phyloP scores from a whole-genome alignment of 2,329 filamentous ascomycete genomes.

The Dissoconium aciculare region DNA sequence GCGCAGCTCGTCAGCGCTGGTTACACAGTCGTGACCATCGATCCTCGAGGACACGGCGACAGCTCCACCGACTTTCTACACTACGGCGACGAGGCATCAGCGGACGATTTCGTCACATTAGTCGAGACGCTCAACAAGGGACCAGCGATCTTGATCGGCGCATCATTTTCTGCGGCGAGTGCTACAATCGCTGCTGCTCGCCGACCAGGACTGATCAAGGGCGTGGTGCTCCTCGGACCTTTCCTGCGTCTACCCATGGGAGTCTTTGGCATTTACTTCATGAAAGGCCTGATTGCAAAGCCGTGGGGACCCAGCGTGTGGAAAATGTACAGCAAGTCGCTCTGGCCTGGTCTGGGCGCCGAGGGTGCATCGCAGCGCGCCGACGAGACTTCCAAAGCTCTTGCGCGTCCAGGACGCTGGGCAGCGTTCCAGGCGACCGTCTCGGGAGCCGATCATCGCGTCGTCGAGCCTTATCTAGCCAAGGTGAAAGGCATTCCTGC shows the following conservation, averaged over 20 bases:
- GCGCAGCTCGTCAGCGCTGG: conserved; percentile 3
- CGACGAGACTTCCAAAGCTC: neutral
- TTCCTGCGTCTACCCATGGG: conserved; percentile 6
- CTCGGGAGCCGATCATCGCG: conserved; percentile 4
- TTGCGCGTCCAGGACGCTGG: conserved; percentile 6
- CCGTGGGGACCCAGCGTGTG: conserved; percentile 7
- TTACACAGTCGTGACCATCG: conserved; percentile 5
- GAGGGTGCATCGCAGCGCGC: conserved; percentile 2
- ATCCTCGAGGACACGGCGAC: conserved; percentile 7
- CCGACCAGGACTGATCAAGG: conserved; percentile 2
- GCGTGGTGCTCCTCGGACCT: conserved; percentile 4
- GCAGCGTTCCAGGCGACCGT: conserved; percentile 6
- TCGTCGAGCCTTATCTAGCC: conserved; percentile 4
- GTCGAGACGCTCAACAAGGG: conserved; percentile 4
- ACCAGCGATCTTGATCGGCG: conserved; percentile 4
- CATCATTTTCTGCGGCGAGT: conserved; percentile 3
- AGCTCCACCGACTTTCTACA: conserved; percentile 4
- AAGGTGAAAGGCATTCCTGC: conserved; percentile 3
- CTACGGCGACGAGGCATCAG: conserved; percentile 6
- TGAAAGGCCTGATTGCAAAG: conserved; percentile 4
- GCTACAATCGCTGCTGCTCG: conserved; percentile 6
- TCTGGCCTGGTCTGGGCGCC: conserved; percentile 6
- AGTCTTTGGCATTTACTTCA: conserved; percentile 1
- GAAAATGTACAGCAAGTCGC: conserved; percentile 4
- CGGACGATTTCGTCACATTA: conserved; percentile 6